Percentiles rank a stretch among this genome's conserved stretches.
These are phyloP conservation scores for Exophiala lecanii-corni DNA, from an alignment of 2,329 filamentous ascomycete species.

Conservation along the genomic window DNA sequence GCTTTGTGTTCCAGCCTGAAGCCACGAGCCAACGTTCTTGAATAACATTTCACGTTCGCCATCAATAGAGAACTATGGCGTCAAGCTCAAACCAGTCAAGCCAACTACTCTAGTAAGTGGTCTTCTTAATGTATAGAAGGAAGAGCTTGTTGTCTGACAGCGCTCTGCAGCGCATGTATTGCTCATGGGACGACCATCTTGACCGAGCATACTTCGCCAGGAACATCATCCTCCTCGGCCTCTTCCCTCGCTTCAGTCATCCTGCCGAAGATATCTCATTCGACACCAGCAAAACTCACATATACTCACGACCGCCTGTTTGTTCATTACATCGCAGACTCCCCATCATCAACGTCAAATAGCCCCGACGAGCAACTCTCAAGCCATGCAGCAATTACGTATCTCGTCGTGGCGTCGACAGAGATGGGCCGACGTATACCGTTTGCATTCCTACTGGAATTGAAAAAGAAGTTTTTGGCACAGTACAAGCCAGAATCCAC, in stretches of 20 bases:
- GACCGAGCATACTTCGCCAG: constrained; percentile 82
- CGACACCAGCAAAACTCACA: constrained; percentile 76
- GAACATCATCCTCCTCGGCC: constrained; percentile 75
- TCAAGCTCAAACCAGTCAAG: constrained; percentile 64
- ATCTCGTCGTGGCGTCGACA: constrained; percentile 80
- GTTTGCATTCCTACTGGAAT: constrained; percentile 86
- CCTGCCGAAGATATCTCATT: constrained; percentile 89
- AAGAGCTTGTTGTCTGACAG: neutral
- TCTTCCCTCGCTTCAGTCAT: constrained; percentile 88
- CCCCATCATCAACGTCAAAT: constrained; percentile 60
- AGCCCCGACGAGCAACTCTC: constrained; percentile 24
- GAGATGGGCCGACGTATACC: constrained; percentile 80
- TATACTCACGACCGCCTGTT: constrained; percentile 89
- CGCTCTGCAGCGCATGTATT: constrained; percentile 70
- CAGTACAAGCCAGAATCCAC: constrained; percentile 62
- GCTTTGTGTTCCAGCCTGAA: too few species aligned
- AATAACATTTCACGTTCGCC: too few species aligned
- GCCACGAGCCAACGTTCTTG: too few species aligned
- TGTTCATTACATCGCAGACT: constrained; percentile 92
- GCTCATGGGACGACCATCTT: constrained; percentile 91
- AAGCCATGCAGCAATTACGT: constrained; percentile 70
- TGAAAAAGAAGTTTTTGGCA: constrained; percentile 79
- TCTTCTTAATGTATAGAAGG: neutral
- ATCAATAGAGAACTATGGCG: too few species aligned
- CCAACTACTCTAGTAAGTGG: constrained; percentile 67